phyloP scores from a whole-genome alignment of 495 filamentous ascomycete species.

The Podospora pseudocomata region DNA sequence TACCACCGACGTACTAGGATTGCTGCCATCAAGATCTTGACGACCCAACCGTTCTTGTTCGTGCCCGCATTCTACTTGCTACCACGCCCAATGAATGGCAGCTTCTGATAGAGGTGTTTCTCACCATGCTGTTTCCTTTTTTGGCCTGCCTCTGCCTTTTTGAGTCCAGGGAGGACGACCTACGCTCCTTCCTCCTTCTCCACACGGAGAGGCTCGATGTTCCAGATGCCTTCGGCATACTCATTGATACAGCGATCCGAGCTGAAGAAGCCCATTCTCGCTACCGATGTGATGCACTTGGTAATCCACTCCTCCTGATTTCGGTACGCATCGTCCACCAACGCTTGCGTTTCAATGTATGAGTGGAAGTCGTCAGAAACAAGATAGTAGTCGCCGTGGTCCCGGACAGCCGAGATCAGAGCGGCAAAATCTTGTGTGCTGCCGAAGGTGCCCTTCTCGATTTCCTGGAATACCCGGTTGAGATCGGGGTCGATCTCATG shows the following conservation, averaged over 20 bases:
- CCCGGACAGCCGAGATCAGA: conserved; percentile 74
- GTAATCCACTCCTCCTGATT: conserved; percentile 88
- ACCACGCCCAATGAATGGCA: background rate
- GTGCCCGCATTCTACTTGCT: background rate
- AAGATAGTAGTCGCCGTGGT: conserved; percentile 95
- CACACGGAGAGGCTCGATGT: conserved; percentile 69
- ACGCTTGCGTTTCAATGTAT: conserved; percentile 81
- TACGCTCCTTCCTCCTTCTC: conserved; percentile 18
- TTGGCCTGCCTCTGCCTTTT: background rate
- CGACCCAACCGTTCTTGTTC: no score
- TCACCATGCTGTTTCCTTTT: background rate
- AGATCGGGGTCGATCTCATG: conserved; percentile 76
- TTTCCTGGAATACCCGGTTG: conserved; percentile 73
- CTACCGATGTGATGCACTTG: conserved; percentile 83
- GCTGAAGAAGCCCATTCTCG: conserved; percentile 93
- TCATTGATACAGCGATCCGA: conserved; percentile 96
- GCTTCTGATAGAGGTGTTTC: background rate
- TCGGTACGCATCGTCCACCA: conserved; percentile 86
- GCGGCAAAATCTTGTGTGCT: conserved; percentile 70
- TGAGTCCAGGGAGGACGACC: background rate
- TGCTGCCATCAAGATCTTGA: background rate
- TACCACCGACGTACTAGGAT: background rate
- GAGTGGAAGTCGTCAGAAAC: conserved; percentile 95
- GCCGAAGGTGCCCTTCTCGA: conserved; percentile 74
- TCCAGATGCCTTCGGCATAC: conserved; percentile 97